Percentiles rank a stretch among this genome's conserved stretches.
These are phyloP conservation scores for Leccinum ponderosum DNA, from an alignment of 1,284 basidiomycete genomes.

Conservation along the genomic window DNA sequence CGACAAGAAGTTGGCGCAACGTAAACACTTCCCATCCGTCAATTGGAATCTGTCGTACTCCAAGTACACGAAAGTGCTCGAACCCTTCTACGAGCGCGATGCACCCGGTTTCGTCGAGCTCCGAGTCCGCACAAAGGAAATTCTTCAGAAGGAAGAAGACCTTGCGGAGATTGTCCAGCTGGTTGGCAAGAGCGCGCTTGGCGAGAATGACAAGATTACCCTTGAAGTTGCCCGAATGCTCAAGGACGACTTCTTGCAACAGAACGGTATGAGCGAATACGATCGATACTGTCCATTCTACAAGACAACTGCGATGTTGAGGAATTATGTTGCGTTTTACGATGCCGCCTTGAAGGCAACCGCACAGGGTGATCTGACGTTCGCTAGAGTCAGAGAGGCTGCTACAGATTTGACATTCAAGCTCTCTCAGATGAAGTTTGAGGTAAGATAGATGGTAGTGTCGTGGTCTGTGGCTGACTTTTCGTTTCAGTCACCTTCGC, in stretches of 20 bases:
- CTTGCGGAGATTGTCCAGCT: slow-evolving; percentile 99
- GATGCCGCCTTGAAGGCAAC: slow-evolving; percentile 87
- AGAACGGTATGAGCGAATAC: slow-evolving; percentile 98
- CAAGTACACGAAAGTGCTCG: slow-evolving; percentile 95
- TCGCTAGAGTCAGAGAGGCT: slow-evolving; percentile 87
- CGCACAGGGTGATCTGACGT: slow-evolving; percentile 87
- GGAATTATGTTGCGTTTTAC: slow-evolving; percentile 95
- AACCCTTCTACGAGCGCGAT: slow-evolving; percentile 89
- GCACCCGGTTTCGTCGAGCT: slow-evolving; percentile 94
- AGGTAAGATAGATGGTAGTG: slow-evolving; percentile 51
- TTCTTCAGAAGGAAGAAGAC: slow-evolving; percentile 98
- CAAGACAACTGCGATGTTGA: slow-evolving; percentile 96
- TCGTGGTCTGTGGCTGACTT: slow-evolving; percentile 20
- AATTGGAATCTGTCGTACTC: slow-evolving; percentile 99
- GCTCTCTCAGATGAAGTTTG: slow-evolving; percentile 98
- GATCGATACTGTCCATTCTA: slow-evolving; percentile 98
- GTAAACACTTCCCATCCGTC: slow-evolving; percentile 98
- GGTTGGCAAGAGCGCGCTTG: slow-evolving; percentile 97
- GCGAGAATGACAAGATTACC: slow-evolving; percentile 98
- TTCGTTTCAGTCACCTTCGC: slow-evolving; percentile 69
- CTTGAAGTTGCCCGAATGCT: slow-evolving; percentile 97
- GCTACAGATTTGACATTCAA: slow-evolving; percentile 91
- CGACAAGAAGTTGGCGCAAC: slow-evolving; percentile 95
- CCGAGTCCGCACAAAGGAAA: slow-evolving; percentile 92
- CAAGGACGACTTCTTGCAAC: slow-evolving; percentile 98